phyloP scores from a whole-genome alignment of 345 rosid genomes.

The Litchi chinensis region DNA sequence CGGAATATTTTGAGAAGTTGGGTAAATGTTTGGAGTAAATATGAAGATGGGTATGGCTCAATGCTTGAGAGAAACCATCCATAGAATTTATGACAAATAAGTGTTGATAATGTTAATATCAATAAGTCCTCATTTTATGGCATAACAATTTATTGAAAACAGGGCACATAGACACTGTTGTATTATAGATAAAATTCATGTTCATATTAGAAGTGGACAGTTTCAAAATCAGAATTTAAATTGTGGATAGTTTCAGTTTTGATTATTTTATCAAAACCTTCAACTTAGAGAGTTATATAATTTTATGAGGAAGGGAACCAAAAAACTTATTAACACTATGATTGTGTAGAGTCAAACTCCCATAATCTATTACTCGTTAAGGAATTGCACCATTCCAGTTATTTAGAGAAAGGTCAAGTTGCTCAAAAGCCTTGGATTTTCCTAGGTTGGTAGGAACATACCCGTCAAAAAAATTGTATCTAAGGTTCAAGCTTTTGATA shows the following conservation, averaged over 20 bases:
- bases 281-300: conserved; percentile 55
- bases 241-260: too few relatives aligned
- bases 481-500: conserved; percentile 52
- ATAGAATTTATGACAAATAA: neutral
- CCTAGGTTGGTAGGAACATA: conserved; percentile 35
- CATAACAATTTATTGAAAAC: neutral
- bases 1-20: neutral
- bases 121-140: neutral
- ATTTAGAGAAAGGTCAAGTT: too few relatives aligned
- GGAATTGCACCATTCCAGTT: too few relatives aligned
- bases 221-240: neutral
- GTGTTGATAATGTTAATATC: neutral
- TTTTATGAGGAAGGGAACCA: conserved; percentile 49
- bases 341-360: too few relatives aligned
- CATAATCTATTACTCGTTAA: too few relatives aligned
- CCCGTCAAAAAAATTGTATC: conserved; percentile 38
- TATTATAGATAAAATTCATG: neutral
- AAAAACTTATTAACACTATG: too few relatives aligned
- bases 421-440: too few relatives aligned
- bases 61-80: neutral
- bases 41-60: neutral
- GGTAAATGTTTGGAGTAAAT: neutral
- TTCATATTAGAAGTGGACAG: neutral
- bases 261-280: conserved; percentile 26
- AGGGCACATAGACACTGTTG: neutral